Conservation (phyloP, 257 asterid genomes). For the Solanum gandarillasii region DNA sequence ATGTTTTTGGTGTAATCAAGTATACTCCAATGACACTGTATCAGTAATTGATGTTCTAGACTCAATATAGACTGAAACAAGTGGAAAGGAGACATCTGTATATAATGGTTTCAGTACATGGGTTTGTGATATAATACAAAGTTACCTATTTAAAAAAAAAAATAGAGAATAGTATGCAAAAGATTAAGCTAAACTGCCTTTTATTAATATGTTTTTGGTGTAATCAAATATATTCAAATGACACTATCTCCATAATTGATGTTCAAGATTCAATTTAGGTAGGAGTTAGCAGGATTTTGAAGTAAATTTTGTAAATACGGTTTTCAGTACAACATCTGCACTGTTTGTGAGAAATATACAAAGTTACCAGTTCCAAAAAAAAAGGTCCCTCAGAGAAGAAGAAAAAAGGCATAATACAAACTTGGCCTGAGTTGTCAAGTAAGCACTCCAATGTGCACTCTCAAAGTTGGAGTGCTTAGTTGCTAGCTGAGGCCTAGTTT, state of each 20-base stretch:
- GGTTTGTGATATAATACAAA: too few relatives aligned
- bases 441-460: neutral
- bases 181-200: neutral
- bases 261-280: neutral
- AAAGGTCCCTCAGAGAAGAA: neutral
- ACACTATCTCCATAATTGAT: neutral
- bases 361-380: neutral
- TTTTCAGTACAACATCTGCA: neutral
- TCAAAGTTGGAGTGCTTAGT: neutral
- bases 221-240: neutral
- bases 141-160: too few relatives aligned
- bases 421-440: too few relatives aligned
- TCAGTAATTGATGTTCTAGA: too few relatives aligned
- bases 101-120: too few relatives aligned
- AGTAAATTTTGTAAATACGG: neutral
- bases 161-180: too few relatives aligned
- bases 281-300: neutral
- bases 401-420: neutral
- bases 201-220: neutral
- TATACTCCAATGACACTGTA: too few relatives aligned
- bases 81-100: too few relatives aligned
- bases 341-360: neutral
- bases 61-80: too few relatives aligned
- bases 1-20: too few relatives aligned
- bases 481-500: neutral